Evolutionary conservation across 139 green algal genomes (phyloP), one percentile per base, ranked within the genome.

Genomic region (Chlamydomonas schloesseri): DNA sequence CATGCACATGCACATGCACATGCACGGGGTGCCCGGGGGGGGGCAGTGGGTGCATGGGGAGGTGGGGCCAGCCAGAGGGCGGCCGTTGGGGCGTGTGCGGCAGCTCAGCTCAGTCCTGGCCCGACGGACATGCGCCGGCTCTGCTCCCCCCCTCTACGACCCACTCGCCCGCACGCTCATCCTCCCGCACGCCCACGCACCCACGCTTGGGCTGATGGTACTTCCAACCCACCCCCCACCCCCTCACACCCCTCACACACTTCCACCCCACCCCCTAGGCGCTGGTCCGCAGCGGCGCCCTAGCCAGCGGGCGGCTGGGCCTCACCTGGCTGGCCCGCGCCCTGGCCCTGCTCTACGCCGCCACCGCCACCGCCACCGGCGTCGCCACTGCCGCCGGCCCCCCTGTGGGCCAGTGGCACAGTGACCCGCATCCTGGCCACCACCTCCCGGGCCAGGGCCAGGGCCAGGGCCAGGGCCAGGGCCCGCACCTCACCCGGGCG

Each of bases 271-370:
- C 10, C 4, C 4, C n/a, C 24, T 47, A 77, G 79, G 47, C 67
- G 31, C 23, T 77, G 17, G 47, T 21, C 26, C 80, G 34, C 46
- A 36, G 33, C 50, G 80, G 68, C 68, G 1, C 50, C 47, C 34
- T 77, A 6, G 80, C 28, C 21, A 33, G 68, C 8, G 68, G 80
- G 5, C 50, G 70, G 47, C 53, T 79, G 68, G 85, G 82, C 46
- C 47, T 89, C 1, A 62, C 68, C 21, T 90, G 89, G 89, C 55
- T 92, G 14, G 70, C 81, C 0, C 75, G 37, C 1, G 57, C 84
- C 34, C 85, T 92, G 50, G 37, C 50, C 28, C 58, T 46, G 28
- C 67, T 91, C 50, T 89, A 89, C 53, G 21, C 67, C 21, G 78
- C 64, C 64, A 84, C 78, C 18, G 78, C 78, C 21, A 1, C 58